phyloP scores from a whole-genome alignment of 495 filamentous ascomycete genomes.

The Friedmanniomyces simplex region DNA sequence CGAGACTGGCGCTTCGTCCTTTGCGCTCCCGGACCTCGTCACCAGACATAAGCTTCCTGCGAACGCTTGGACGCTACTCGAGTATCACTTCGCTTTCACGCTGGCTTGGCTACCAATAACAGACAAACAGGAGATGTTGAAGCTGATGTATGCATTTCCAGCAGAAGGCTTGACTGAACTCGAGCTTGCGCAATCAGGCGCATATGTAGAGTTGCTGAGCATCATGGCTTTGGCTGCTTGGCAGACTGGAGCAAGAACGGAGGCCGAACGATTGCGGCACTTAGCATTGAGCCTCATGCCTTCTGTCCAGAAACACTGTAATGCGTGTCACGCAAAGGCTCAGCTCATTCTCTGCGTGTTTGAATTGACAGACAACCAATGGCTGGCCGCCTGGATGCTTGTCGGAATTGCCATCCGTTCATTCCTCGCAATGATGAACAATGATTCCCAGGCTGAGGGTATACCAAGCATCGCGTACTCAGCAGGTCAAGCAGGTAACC shows the following conservation, averaged over 20 bases:
- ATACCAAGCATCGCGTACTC: too few relatives aligned
- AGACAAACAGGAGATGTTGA: slow-evolving; percentile 56
- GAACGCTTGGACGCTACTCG: slow-evolving; percentile 54
- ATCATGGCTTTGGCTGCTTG: slow-evolving; percentile 46
- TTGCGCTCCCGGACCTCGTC: too few relatives aligned
- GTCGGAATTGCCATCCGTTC: slow-evolving; percentile 52
- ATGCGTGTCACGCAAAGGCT: slow-evolving; percentile 18
- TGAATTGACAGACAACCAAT: slow-evolving; percentile 46
- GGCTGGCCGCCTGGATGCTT: slow-evolving; percentile 49
- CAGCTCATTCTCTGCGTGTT: slow-evolving; percentile 51
- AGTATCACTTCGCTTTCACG: slow-evolving; percentile 63
- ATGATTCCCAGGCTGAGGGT: not conserved
- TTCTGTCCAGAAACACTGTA: not conserved
- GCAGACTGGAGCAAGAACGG: slow-evolving; percentile 24
- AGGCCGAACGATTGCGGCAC: not conserved
- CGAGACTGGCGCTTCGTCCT: too few relatives aligned
- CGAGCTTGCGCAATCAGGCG: slow-evolving; percentile 33
- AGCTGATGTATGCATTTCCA: slow-evolving; percentile 42
- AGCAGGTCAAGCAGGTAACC: too few relatives aligned
- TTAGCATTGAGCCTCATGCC: not conserved
- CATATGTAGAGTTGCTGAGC: slow-evolving; percentile 56
- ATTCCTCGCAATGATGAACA: not conserved
- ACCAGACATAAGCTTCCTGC: slow-evolving; percentile 44
- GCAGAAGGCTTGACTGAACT: slow-evolving; percentile 18
- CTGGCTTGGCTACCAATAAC: slow-evolving; percentile 64